A percentile compares a stretch with the other conserved stretches of the same genome.
Conservation (phyloP, 208 protist genomes). For the Leishmania braziliensis region DNA sequence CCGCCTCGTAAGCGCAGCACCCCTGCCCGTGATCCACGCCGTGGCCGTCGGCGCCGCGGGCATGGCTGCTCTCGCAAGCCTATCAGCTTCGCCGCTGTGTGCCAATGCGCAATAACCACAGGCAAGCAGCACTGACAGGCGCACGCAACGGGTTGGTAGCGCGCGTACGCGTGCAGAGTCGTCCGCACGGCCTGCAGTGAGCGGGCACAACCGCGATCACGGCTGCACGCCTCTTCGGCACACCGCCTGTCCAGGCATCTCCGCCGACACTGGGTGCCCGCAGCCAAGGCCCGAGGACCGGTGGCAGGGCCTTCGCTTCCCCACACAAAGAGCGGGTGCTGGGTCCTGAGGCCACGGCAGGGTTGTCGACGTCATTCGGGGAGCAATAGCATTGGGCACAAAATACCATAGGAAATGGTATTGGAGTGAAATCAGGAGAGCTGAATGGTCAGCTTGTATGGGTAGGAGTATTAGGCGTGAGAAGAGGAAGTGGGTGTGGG, state of each 20-base stretch:
- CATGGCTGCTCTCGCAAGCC: no score
- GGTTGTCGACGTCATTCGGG: not conserved
- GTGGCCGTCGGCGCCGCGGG: no score
- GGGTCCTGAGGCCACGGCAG: not conserved
- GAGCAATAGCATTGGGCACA: not conserved
- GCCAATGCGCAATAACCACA: not conserved
- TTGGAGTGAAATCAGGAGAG: not conserved
- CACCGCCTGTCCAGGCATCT: not conserved
- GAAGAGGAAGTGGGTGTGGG: not conserved
- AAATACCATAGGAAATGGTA: not conserved
- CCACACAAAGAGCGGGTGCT: no score
- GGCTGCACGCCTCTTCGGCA: not conserved
- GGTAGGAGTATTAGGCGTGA: not conserved
- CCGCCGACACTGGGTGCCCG: not conserved
- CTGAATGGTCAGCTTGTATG: not conserved
- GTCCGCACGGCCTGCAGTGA: not conserved
- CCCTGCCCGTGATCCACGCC: not conserved
- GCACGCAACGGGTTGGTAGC: no score
- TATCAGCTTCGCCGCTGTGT: not conserved
- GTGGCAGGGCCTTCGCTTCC: not conserved
- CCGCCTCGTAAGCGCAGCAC: not conserved
- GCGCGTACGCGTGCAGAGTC: not conserved
- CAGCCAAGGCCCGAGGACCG: not conserved
- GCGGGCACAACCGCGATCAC: not conserved
- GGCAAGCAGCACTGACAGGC: not conserved